Percentiles rank a stretch among this genome's conserved stretches.
Evolutionary conservation across 306 rosid genomes (phyloP).

Genomic region (Vicia villosa): DNA sequence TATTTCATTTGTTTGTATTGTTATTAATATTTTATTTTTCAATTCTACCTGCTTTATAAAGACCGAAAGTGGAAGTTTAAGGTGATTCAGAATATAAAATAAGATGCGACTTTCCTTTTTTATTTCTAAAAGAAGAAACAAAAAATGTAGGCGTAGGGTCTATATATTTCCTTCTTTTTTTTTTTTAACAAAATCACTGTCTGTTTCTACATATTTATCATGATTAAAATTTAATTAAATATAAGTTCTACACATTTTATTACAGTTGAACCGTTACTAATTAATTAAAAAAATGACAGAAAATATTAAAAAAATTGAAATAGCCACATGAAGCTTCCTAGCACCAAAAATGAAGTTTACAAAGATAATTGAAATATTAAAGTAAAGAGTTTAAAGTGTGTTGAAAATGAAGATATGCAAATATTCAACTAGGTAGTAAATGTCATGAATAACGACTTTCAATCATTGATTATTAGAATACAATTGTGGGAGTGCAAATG

Average conservation of each 20-base stretch:
- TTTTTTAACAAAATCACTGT: too few species aligned
- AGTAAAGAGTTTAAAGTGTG: neutral
- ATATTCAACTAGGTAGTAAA: slow-evolving; percentile 2
- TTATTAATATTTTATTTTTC: neutral
- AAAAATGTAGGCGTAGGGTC: neutral
- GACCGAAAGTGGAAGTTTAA: slow-evolving; percentile 32
- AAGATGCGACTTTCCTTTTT: neutral
- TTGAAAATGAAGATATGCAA: neutral
- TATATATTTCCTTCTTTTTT: neutral
- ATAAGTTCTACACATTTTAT: too few species aligned
- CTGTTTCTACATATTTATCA: too few species aligned
- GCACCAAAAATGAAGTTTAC: too few species aligned
- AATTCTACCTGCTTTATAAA: slow-evolving; percentile 34
- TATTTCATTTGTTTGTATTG: slow-evolving; percentile 10
- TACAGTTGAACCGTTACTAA: too few species aligned
- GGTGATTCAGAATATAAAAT: slow-evolving; percentile 15
- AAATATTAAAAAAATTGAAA: too few species aligned
- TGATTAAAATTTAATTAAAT: too few species aligned
- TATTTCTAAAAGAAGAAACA: neutral
- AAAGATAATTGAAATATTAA: too few species aligned
- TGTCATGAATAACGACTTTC: slow-evolving; percentile 13
- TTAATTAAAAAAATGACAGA: too few species aligned
- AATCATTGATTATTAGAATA: slow-evolving; percentile 11
- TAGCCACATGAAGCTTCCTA: too few species aligned
- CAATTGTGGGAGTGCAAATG: neutral